Base-by-base conservation (phyloP, 1,139 yeast species). In the Yamadazyma atmosphaerica region DNA sequence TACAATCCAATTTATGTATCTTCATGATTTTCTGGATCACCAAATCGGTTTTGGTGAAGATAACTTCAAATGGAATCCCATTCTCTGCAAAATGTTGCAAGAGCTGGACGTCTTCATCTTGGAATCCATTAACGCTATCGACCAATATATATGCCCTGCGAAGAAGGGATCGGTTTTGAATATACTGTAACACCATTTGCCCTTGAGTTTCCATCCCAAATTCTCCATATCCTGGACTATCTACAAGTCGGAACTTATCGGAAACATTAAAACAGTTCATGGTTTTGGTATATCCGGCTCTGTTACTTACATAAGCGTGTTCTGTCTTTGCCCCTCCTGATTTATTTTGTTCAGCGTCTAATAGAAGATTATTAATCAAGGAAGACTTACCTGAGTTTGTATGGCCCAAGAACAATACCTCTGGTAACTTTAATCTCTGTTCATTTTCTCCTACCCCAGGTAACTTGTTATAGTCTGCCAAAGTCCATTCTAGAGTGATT, bases 381-480 rank as follows among this genome's bases (percentile, higher is more conserved):
- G 94, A 79, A 0, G 95, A 86, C 55, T 88, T 88, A 0, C 97
- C 97, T 1, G 81, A 88, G 51, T 88, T 88, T 36, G 95, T 83
- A 46, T 86, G 77, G 0, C 96, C 96, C 37, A 88, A 54, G 31
- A 88, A 69, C 6, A 84, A 65, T 2, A 87, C 77, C 51, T 87
- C 95, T 0, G 95, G 95, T 12, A 70, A 50, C 11, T 60, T 57
- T 9, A 27, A 13, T 11, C 52, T 39, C 7, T 45, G 35, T 17
- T 36, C 37, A 8, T 39, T 44, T 31, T 68, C 67, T 41, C 65
- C 67, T 34, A 81, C 78, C 35, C 81, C 83, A 0, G 88, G 88
- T 9, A 84, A 76, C 18, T 77, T 75, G 8, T 61, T 47, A 44
- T 74, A 80, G 10, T 65, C 57, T 5, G 71, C 74, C 16, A 74